A percentile compares a stretch with the other conserved stretches of the same genome.
Evolutionary conservation across 139 green algal species (phyloP).

Genomic region (Chlorella sp.): DNA sequence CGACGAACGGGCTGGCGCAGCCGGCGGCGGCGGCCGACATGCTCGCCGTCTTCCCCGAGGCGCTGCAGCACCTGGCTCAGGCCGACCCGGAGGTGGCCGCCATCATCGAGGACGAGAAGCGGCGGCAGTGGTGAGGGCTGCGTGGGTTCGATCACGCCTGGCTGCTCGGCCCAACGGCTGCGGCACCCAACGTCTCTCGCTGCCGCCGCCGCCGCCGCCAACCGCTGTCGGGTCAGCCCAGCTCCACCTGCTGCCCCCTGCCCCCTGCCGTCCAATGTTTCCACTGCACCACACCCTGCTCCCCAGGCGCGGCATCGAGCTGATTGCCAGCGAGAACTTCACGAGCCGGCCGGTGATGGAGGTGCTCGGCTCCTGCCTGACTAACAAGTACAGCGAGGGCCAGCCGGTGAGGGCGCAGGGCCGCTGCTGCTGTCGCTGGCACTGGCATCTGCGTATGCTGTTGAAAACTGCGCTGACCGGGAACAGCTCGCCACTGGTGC

Average conservation of each 20-base stretch:
- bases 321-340: slow-evolving; percentile 99
- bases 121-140: slow-evolving; percentile 81
- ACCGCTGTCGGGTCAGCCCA: neutral
- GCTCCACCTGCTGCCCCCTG: neutral
- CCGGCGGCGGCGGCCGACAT: slow-evolving; percentile 45
- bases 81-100: slow-evolving; percentile 91
- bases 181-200: too few relatives aligned
- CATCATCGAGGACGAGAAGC: slow-evolving; percentile 96
- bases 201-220: neutral
- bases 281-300: too few relatives aligned
- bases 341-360: slow-evolving; percentile 95
- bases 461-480: too few relatives aligned
- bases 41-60: slow-evolving; percentile 86
- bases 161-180: neutral
- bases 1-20: slow-evolving; percentile 16
- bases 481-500: too few relatives aligned
- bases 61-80: slow-evolving; percentile 69
- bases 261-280: neutral
- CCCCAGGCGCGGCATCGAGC: slow-evolving; percentile 94
- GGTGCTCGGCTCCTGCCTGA: slow-evolving; percentile 94
- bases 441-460: too few relatives aligned
- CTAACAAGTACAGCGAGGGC: slow-evolving; percentile 99
- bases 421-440: too few relatives aligned
- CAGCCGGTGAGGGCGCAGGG: slow-evolving; percentile 81
- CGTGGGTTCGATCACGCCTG: neutral